Evolutionary conservation across 1,284 basidiomycete species (phyloP).

Genomic region (Ceratobasidium sp.): DNA sequence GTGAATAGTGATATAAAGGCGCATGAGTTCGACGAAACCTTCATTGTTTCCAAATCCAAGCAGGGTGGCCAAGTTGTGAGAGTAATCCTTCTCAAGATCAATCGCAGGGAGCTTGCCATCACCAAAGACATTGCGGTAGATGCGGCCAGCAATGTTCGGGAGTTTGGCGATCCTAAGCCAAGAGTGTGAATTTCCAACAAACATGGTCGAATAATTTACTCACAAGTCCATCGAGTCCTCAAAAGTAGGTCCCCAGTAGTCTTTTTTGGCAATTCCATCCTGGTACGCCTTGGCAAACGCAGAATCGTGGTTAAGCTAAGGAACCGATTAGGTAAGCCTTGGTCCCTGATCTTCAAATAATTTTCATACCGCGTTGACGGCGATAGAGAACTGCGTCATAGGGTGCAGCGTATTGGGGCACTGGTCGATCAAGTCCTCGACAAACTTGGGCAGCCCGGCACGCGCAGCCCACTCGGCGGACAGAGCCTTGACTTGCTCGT

Average conservation of each 20-base stretch:
- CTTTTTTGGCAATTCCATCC: constrained; percentile 92
- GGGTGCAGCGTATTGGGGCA: constrained; percentile 95
- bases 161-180: constrained; percentile 90
- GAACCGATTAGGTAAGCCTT: constrained; percentile 15
- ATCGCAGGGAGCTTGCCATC: constrained; percentile 91
- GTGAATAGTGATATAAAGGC: constrained; percentile 98
- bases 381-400: constrained; percentile 96
- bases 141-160: constrained; percentile 96
- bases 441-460: constrained; percentile 88
- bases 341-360: constrained; percentile 45
- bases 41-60: constrained; percentile 93
- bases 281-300: constrained; percentile 97
- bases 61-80: constrained; percentile 90
- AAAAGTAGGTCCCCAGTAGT: constrained; percentile 97
- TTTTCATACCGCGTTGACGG: constrained; percentile 86
- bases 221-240: constrained; percentile 98
- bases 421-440: constrained; percentile 93
- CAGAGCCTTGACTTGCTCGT: constrained; percentile 86
- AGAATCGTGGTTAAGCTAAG: constrained; percentile 93
- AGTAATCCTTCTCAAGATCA: constrained; percentile 91
- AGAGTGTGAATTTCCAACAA: constrained; percentile 3
- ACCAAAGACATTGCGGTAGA: constrained; percentile 95
- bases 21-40: constrained; percentile 93
- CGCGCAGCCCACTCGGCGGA: constrained; percentile 94
- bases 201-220: constrained; percentile 50